A percentile compares a stretch with the other conserved stretches of the same genome.
These are phyloP conservation scores for Colletotrichum gloeosporioides DNA, from an alignment of 2,329 filamentous ascomycete species.

Conservation along the genomic window DNA sequence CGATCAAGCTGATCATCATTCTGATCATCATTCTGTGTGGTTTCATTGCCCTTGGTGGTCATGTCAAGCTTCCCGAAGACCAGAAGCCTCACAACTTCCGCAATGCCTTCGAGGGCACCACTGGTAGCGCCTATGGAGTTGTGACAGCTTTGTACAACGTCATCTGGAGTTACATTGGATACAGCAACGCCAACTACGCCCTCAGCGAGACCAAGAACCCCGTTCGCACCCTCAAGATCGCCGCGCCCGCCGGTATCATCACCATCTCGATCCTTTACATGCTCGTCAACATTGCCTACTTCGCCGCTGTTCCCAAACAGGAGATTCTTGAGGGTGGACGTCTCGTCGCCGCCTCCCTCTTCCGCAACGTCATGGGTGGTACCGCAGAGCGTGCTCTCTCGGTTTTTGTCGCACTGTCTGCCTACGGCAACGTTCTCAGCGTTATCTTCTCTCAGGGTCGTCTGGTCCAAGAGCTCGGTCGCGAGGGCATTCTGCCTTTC, in stretches of 20 bases:
- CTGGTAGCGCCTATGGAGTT: constrained; percentile 68
- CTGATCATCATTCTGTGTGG: constrained; percentile 69
- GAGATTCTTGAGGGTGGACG: constrained; percentile 57
- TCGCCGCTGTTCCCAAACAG: constrained; percentile 60
- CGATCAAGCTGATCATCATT: constrained; percentile 70
- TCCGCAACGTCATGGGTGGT: constrained; percentile 60
- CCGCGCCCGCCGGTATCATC: constrained; percentile 65
- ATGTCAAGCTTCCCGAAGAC: constrained; percentile 55
- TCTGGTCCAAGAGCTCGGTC: constrained; percentile 69
- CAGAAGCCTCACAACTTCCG: constrained; percentile 66
- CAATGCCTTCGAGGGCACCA: constrained; percentile 70
- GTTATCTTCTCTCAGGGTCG: constrained; percentile 74
- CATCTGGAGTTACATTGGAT: constrained; percentile 73
- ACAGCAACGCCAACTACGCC: constrained; percentile 72
- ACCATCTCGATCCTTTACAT: constrained; percentile 68
- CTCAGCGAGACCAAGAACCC: constrained; percentile 71
- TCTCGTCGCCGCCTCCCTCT: constrained; percentile 59
- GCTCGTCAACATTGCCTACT: constrained; percentile 72
- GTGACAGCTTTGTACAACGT: constrained; percentile 77
- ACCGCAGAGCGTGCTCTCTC: constrained; percentile 63
- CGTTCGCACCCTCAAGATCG: constrained; percentile 67
- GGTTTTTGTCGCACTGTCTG: constrained; percentile 71
- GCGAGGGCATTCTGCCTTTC: constrained; percentile 70
- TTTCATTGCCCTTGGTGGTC: constrained; percentile 66
- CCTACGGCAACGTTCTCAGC: constrained; percentile 70